These are phyloP conservation scores for Helichrysum umbraculigerum DNA, from an alignment of 129 eudicot genomes.

Conservation along the genomic window DNA sequence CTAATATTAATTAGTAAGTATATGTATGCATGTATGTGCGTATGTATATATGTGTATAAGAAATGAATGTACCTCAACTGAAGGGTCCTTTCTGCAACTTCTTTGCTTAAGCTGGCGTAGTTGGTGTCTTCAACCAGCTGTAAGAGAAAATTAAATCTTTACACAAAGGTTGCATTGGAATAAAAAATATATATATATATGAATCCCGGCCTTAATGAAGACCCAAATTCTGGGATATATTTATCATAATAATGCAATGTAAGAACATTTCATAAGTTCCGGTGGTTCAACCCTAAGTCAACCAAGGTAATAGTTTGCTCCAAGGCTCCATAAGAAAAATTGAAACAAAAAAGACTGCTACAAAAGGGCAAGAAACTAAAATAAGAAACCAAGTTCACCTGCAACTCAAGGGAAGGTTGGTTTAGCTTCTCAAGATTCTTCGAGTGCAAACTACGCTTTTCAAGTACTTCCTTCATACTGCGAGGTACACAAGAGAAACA, in stretches of 20 bases:
- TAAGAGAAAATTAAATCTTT: conserved; percentile 26
- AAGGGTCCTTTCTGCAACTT: conserved; percentile 78
- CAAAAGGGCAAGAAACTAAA: conserved; percentile 1
- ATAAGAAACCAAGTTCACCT: conserved; percentile 40
- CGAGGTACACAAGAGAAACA: conserved; percentile 6
- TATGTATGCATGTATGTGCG: neutral
- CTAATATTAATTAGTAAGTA: neutral
- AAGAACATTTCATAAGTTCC: neutral
- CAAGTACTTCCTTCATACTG: conserved; percentile 80
- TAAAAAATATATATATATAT: neutral
- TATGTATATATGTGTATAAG: neutral
- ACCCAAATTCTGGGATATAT: neutral
- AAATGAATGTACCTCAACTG: conserved; percentile 72
- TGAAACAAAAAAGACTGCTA: neutral
- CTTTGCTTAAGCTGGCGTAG: conserved; percentile 71
- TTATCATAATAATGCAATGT: neutral
- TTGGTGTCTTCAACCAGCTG: conserved; percentile 85
- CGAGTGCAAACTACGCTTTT: conserved; percentile 80
- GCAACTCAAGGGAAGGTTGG: conserved; percentile 86
- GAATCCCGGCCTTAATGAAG: neutral
- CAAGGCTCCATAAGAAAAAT: conserved; percentile 11
- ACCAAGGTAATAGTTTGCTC: conserved; percentile 7
- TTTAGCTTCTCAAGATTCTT: conserved; percentile 73
- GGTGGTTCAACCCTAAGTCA: neutral
- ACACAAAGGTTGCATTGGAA: neutral